These are phyloP conservation scores for Dactylorhiza incarnata DNA, from an alignment of 106 monocot species.

Conservation along the genomic window DNA sequence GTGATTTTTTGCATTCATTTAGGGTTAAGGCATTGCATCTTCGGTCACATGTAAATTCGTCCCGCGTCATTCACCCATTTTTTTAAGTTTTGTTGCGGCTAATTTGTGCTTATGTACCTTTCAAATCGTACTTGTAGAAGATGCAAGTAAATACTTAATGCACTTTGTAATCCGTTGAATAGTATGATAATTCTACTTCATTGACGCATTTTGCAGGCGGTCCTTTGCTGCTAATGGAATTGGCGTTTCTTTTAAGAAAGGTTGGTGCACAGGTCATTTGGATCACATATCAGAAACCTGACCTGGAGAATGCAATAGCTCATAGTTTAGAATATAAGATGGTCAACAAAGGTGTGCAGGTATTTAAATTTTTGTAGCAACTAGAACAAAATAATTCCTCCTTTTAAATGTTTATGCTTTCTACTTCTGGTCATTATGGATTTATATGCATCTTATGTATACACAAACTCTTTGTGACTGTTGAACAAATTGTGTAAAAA, in stretches of 20 bases:
- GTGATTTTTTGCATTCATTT: too few relatives aligned
- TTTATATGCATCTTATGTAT: not conserved
- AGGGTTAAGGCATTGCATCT: too few relatives aligned
- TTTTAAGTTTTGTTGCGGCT: too few relatives aligned
- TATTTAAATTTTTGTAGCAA: slow-evolving; percentile 3
- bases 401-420: not conserved
- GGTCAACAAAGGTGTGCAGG: slow-evolving; percentile 71
- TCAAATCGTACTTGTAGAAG: too few relatives aligned
- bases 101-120: too few relatives aligned
- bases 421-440: not conserved
- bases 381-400: too few relatives aligned
- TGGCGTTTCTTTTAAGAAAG: slow-evolving; percentile 81
- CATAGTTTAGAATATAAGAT: slow-evolving; percentile 80
- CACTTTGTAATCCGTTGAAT: too few relatives aligned
- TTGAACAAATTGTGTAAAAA: too few relatives aligned
- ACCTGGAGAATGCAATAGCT: slow-evolving; percentile 40
- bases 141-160: too few relatives aligned
- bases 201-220: slow-evolving; percentile 45
- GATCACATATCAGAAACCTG: slow-evolving; percentile 70
- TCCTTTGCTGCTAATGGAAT: slow-evolving; percentile 88
- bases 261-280: slow-evolving; percentile 63
- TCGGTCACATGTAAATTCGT: too few relatives aligned
- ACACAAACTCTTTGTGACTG: not conserved
- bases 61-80: too few relatives aligned
- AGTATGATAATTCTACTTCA: too few relatives aligned